Percentiles rank a stretch among this genome's conserved stretches.
These are phyloP conservation scores for Fistulinella prunicolor DNA, from an alignment of 768 basidiomycete genomes.

Conservation along the genomic window DNA sequence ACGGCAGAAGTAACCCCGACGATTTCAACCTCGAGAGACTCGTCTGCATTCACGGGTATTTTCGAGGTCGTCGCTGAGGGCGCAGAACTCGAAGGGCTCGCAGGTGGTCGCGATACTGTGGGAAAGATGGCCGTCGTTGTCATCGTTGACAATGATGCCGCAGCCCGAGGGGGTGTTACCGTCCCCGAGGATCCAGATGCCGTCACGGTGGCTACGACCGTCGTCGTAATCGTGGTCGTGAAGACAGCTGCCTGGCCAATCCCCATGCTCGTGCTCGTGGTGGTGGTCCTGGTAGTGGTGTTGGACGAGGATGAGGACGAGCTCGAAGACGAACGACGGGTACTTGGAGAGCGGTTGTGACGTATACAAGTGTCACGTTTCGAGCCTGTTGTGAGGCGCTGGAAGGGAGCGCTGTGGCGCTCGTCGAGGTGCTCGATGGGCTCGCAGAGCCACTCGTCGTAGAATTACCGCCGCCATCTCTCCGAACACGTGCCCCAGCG, in stretches of 20 bases:
- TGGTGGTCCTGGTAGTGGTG: too few relatives aligned
- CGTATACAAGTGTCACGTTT: slow-evolving; percentile 55
- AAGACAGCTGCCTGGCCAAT: slow-evolving; percentile 2
- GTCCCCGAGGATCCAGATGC: slow-evolving; percentile 1
- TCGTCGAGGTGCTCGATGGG: slow-evolving; percentile 18
- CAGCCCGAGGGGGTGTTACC: slow-evolving; percentile 12
- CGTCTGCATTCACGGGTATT: not conserved
- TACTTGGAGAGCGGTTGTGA: slow-evolving; percentile 36
- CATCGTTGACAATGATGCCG: not conserved
- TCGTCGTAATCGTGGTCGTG: slow-evolving; percentile 30
- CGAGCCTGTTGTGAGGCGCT: slow-evolving; percentile 12
- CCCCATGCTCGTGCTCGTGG: not conserved
- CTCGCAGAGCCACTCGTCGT: slow-evolving; percentile 7
- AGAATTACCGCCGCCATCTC: slow-evolving; percentile 4
- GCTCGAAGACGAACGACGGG: slow-evolving; percentile 4
- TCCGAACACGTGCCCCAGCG: slow-evolving; percentile 10
- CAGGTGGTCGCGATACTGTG: slow-evolving; percentile 3
- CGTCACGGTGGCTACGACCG: slow-evolving; percentile 14
- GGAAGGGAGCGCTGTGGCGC: slow-evolving; percentile 6
- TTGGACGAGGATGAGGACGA: not conserved
- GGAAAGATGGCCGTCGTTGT: not conserved
- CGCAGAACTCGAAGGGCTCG: not conserved
- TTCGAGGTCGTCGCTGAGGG: not conserved
- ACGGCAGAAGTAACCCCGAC: slow-evolving; percentile 10
- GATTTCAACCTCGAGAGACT: slow-evolving; percentile 23